Base-by-base conservation (phyloP, 106 monocot species). In the Allium sativum region DNA sequence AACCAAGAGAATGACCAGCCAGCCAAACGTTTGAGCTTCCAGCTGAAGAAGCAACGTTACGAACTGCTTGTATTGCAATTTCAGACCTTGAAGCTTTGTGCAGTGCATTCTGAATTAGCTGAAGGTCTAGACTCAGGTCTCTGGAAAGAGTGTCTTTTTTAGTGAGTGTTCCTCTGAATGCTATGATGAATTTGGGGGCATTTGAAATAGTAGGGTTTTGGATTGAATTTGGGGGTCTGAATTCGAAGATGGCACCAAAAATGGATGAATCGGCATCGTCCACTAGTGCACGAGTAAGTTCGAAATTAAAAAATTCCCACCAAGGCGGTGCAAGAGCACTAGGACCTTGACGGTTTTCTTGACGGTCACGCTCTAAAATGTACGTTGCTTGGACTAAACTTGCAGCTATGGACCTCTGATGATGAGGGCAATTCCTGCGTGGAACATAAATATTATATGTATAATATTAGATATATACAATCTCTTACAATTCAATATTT, bases 301-400 rank as follows among this genome's bases (percentile, higher is more conserved):
- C 80, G 17, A 87, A 96, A 61, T 87, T 77, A 68, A 87, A 96
- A 21, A 84, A 85, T 57, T 82, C 73, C 90, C 96, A 96, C 96
- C 96, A 96, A 45, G 81, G 54, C 53, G 96, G 77, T 47, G 82
- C 96, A 61, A 87, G 73, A 48, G 84, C 77, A 54, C 75, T 71
- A 15, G 65, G 11, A 40, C 47, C 80, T 41, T 65, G 55, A 3
- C 55, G 79, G 52, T 73, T 82, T 55, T 69, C 72, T 70, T 96
- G 96, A 5, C 90, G 71, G 54, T 96, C 96, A 18, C 79, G 64
- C 72, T 96, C 96, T 59, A 84, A 65, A 54, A 96, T 66, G 66
- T 96, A 96, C 8, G 67, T 79, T 64, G 72, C 79, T 72, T 91
- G 86, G 75, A 96, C 90, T 61, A 96, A 72, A 75, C 87, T 73